A percentile compares a stretch with the other conserved stretches of the same genome.
phyloP scores from a whole-genome alignment of 352 stramenopile species.

The Phytophthora multivora region DNA sequence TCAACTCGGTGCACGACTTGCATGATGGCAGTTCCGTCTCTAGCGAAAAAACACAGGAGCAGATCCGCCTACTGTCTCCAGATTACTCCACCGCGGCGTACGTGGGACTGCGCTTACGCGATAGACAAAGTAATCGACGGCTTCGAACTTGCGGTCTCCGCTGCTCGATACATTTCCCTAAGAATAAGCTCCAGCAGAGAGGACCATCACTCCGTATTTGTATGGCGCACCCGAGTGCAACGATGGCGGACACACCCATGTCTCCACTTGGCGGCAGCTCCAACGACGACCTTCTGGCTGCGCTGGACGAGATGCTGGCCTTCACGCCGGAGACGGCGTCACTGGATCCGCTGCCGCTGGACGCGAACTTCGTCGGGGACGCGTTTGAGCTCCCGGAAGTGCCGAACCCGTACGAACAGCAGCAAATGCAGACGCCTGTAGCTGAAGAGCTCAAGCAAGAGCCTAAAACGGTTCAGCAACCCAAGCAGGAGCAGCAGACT shows the following conservation, averaged over 20 bases:
- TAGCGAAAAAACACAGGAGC: not conserved
- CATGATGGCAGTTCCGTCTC: conserved; percentile 11
- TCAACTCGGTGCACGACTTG: not conserved
- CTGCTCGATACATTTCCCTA: too few species aligned
- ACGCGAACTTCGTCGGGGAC: conserved; percentile 16
- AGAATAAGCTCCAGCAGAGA: not conserved
- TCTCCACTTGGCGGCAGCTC: conserved; percentile 17
- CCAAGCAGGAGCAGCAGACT: not conserved
- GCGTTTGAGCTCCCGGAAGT: conserved; percentile 25
- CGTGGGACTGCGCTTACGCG: conserved; percentile 8
- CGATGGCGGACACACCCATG: conserved; percentile 6
- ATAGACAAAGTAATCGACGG: conserved; percentile 14
- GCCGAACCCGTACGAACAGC: conserved; percentile 21
- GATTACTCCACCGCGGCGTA: conserved; percentile 14
- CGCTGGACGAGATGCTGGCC: conserved; percentile 32
- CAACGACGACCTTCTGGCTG: conserved; percentile 31
- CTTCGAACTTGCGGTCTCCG: not conserved
- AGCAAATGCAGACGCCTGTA: not conserved
- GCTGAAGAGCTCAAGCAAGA: conserved; percentile 5
- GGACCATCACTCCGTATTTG: not conserved
- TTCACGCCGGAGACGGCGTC: conserved; percentile 18
- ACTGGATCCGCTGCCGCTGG: conserved; percentile 6
- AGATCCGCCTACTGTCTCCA: conserved; percentile 12
- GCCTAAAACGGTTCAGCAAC: not conserved
- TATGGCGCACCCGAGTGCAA: conserved; percentile 5